Base-by-base conservation (phyloP, 108 stramenopile species). In the Cyclotella atomus region DNA sequence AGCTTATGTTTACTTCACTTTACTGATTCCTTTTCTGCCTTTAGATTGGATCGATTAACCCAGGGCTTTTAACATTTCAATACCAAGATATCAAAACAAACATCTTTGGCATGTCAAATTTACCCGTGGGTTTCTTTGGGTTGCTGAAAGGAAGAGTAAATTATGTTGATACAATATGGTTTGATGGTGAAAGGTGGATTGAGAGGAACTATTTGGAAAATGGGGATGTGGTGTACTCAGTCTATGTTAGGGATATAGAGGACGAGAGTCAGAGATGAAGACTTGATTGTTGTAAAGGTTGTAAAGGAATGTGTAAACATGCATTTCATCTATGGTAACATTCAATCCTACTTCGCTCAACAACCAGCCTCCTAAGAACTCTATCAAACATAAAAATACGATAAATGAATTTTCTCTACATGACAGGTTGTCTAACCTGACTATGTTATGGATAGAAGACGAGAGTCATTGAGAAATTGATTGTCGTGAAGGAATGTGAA, bases 151-250 rank as follows among this genome's bases (percentile, higher is more conserved):
- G 92, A 52, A 45, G 89, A 36, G 66, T 71, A 1, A 85, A 59
- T 29, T 84, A 76, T 34, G 76, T 93, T 52, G 78, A 88, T 47
- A 85, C 87, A 2, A 76, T 76, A 30, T 93, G 80, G 72, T 91
- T 85, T 65, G 92, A 93, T 77, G 84, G 79, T 15, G 65, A 71
- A 44, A 59, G 89, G 35, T 93, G 89, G 92, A 88, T 93, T 67
- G 89, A 89, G 72, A 71, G 77, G 19, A 85, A 85, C 19, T 83
- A 75, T 21, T 28, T 49, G 28, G 76, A 72, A 30, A 73, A 68
- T 67, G 76, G 81, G 21, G 55, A 72, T 59, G 47, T 73, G 14
- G 57, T 73, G 27, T 78, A 70, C 34, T 68, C 55, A 38, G 81
- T 82, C 29, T 78, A 82, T 55, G 72, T 82, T 1, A 77, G 72